Base-by-base conservation (phyloP, 202 grass and related monocot species). In the Cymbopogon flexuosus region DNA sequence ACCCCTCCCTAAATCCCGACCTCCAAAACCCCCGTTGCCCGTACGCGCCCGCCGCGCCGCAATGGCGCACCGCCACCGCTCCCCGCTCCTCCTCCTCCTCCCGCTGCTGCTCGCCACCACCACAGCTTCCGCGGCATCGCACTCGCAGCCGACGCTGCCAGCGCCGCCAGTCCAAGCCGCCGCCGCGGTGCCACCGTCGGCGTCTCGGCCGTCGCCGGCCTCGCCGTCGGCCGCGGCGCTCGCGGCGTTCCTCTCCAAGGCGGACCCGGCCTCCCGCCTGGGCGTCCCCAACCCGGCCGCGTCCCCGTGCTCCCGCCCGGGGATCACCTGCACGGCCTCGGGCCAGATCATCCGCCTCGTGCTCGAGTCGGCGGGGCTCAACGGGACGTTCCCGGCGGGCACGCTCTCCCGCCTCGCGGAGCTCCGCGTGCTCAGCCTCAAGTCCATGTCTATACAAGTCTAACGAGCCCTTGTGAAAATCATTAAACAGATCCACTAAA, bases 391-490 rank as follows among this genome's bases (percentile, higher is more conserved):
- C 34, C 5, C 88, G 12, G 47, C 72, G 0, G 75, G 49, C 49
- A 91, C 92, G 64, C 81, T 97, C 6, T 84, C 81, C 5, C 39
- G n/a, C 15, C 88, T 97, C 46, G 65, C 70, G 60, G 81, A 86
- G 43, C 87, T 97, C 65, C 88, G 95, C 49, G 79, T 98, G 6
- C 92, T 98, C 78, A 98, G 95, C 79, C 95, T 98, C 84, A 94
- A 98, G 75, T 56, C 61, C 67, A 98, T n/a, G n/a, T n/a, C n/a
- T n/a, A n/a, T n/a, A n/a, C n/a, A n/a, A n/a, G n/a, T n/a, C n/a
- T n/a, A n/a, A n/a, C n/a, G n/a, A n/a, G n/a, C n/a, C n/a, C n/a
- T n/a, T n/a, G n/a, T n/a, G n/a, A n/a, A n/a, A n/a, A n/a, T n/a
- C n/a, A n/a, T n/a, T n/a, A n/a, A n/a, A n/a, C n/a, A n/a, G n/a